Evolutionary conservation across 108 stramenopile species (phyloP).

Genomic region (Pseudonitzschia multistriata): DNA sequence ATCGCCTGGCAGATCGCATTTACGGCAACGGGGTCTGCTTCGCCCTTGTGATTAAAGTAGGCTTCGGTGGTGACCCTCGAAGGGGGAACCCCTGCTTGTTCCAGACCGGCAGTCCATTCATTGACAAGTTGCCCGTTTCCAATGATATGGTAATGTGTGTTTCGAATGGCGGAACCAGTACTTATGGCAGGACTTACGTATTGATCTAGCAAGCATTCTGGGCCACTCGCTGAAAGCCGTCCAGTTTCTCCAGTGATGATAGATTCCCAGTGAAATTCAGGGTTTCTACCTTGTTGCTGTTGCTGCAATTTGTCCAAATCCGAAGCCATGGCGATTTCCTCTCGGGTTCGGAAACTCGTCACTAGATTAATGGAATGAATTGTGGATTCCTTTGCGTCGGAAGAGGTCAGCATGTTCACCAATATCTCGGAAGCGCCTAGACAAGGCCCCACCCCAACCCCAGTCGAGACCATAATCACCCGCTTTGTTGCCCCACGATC

Average conservation of each 20-base stretch:
- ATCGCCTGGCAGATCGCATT: slow-evolving; percentile 26
- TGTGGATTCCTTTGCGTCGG: neutral
- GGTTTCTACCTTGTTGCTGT: neutral
- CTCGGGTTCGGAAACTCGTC: slow-evolving; percentile 35
- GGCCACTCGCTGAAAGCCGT: slow-evolving; percentile 25
- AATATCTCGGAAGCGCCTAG: slow-evolving; percentile 45
- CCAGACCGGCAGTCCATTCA: slow-evolving; percentile 44
- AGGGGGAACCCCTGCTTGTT: slow-evolving; percentile 40
- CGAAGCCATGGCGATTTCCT: slow-evolving; percentile 33
- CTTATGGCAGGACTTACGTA: neutral
- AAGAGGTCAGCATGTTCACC: neutral
- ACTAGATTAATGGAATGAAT: slow-evolving; percentile 35
- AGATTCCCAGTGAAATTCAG: slow-evolving; percentile 30
- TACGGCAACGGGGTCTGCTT: slow-evolving; percentile 21
- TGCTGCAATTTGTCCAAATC: slow-evolving; percentile 23
- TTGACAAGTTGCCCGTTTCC: slow-evolving; percentile 54
- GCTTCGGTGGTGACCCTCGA: slow-evolving; percentile 42
- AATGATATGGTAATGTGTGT: slow-evolving; percentile 57
- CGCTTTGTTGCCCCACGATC: neutral
- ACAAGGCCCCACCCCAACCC: slow-evolving; percentile 54
- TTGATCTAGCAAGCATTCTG: neutral
- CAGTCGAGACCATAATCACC: slow-evolving; percentile 47
- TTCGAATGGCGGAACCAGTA: neutral
- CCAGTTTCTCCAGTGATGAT: slow-evolving; percentile 34
- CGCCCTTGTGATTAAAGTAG: slow-evolving; percentile 48